Evolutionary conservation across 495 filamentous ascomycete genomes (phyloP), one percentile per base, ranked within the genome.

Genomic region (Pseudevernia furfuracea): DNA sequence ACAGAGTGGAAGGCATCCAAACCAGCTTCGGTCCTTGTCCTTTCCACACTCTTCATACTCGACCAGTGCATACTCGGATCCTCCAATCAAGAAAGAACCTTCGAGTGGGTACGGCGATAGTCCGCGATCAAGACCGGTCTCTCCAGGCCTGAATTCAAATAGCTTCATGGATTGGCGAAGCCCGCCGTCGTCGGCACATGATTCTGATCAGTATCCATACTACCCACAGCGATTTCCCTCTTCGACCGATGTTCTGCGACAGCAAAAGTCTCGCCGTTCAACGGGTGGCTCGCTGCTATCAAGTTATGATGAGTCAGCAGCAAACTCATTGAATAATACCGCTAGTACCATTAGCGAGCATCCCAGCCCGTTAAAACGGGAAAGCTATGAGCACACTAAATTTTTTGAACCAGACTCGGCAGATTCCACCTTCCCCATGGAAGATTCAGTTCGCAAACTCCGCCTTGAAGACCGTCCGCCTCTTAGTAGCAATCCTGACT

Each of bases 401-500:
- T 87, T 81, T 75, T 81, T 73, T 70, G 86, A 86, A 81, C 73
- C 76, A 46, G 88, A 90, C 63, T 78, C 72, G 19, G 55, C 55
- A 19, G 85, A 88, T 59, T 44, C 62, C 17, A 68, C 67, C 61
- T 88, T 89, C 59, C 78, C 82, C 23, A 83, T 87, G 68, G 89
- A 91, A 65, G 87, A 91, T 55, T 81, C 79, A 7, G 73, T 85
- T 58, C 80, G 80, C 55, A 80, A 84, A 58, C 77, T 89, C 60
- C 79, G 84, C 66, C 78, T 90, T 61, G 85, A 87, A 52, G 82
- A 85, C 66, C 77, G 78, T 8, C 75, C 79, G 11, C 79, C 79
- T 34, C 78, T 75, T 23, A 66, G 30, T 55, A 67, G 75, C 59
- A 60, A 77, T 61, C 52, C 63, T 39, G 61, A 66, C 25, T 46